Evolutionary conservation across 768 basidiomycete genomes (phyloP).

Genomic region (Sistotremastrum niveocremeum): DNA sequence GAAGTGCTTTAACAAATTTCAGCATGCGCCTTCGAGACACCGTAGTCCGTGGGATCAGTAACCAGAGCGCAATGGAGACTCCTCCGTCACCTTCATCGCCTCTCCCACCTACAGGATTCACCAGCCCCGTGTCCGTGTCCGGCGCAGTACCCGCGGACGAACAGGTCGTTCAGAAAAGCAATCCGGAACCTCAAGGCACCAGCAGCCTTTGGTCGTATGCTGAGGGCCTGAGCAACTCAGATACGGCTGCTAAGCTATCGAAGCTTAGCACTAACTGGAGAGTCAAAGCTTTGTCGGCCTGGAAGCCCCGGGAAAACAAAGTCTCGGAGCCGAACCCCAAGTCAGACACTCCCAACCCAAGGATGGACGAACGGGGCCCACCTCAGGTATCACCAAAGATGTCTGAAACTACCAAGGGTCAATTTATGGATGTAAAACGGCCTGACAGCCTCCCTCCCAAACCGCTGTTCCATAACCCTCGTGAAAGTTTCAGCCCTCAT

Average conservation of each 20-base stretch:
- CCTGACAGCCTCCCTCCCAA: conserved; percentile 3
- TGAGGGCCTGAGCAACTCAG: conserved; percentile 59
- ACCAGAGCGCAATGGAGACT: conserved; percentile 59
- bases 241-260: conserved; percentile 52
- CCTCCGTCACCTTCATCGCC: conserved; percentile 31
- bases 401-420: neutral
- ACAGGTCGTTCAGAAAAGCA: neutral
- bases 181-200: conserved; percentile 1
- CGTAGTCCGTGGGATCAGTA: conserved; percentile 70
- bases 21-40: conserved; percentile 15
- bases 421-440: conserved; percentile 1
- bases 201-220: conserved; percentile 56
- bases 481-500: conserved; percentile 37
- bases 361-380: conserved; percentile 7
- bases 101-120: conserved; percentile 23
- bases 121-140: conserved; percentile 19
- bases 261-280: conserved; percentile 70
- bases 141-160: conserved; percentile 8
- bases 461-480: conserved; percentile 33
- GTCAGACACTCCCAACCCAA: neutral
- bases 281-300: conserved; percentile 39
- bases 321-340: neutral
- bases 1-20: conserved; percentile 13
- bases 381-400: conserved; percentile 14
- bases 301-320: conserved; percentile 10